Evolutionary conservation across 2,329 filamentous ascomycete genomes (phyloP), one percentile per base, ranked within the genome.

Genomic region (Diaporthe citriasiana): DNA sequence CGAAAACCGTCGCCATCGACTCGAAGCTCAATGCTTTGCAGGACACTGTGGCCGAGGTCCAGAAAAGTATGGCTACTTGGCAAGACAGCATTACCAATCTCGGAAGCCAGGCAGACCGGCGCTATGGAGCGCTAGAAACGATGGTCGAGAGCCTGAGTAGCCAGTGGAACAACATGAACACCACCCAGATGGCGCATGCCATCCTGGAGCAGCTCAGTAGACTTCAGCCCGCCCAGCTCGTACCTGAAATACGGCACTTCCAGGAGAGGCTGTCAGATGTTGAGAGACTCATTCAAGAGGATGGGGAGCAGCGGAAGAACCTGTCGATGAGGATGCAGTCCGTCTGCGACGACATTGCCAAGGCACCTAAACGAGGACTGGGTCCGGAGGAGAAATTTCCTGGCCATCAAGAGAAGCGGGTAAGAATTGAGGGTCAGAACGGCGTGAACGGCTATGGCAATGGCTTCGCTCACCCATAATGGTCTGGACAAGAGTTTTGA

Each of bases 141-240:
- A 74, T 74, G 74, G 59, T 71, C 6, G 53, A 69, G 22, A 70
- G 51, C 13, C 59, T 74, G 55, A 65, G 68, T 25, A 65, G 53
- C n/a, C 74, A 75, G 40, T 75, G 70, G 66, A 70, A 72, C 59
- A 75, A 72, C 25, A 15, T 72, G 60, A 63, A 35, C 27, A 75
- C 72, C n/a, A 13, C 27, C 30, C 71, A 75, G 0, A 53, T 74
- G 66, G 71, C 74, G 15, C 45, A 66, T 9, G 55, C 50, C 40
- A 75, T 75, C 15, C 55, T 74, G 59, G 72, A 74, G 5, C 40
- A 75, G n/a, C 30, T 75, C 12, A 71, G 73, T n/a, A 68, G 47
- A 12, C 42, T 75, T 13, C 68, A 65, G 35, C 19, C 72, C 4
- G 40, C 40, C 15, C 9, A 69, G 22, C 17, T 70, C 30, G 42